These are phyloP conservation scores for Verticillium longisporum DNA, from an alignment of 2,329 filamentous ascomycete species.

Conservation along the genomic window DNA sequence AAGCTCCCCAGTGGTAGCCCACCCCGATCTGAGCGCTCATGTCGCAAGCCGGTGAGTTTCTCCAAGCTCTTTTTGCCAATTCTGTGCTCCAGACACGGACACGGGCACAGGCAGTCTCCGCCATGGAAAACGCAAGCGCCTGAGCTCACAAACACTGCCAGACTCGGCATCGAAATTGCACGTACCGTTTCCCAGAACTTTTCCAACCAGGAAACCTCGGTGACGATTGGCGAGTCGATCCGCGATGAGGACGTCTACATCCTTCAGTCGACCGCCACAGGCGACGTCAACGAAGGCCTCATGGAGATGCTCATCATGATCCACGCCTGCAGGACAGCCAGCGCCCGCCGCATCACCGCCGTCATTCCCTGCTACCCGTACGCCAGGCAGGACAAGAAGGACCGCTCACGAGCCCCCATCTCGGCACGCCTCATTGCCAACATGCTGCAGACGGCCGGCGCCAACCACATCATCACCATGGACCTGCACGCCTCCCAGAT, in stretches of 20 bases:
- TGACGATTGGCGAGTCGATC: conserved; percentile 84
- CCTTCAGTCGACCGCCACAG: conserved; percentile 78
- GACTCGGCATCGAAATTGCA: conserved; percentile 59
- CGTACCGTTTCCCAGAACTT: conserved; percentile 67
- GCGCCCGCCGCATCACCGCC: conserved; percentile 75
- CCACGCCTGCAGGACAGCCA: conserved; percentile 61
- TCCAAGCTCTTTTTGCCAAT: not conserved
- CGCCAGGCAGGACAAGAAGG: conserved; percentile 88
- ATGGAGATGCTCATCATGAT: conserved; percentile 95
- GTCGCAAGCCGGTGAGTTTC: conserved; percentile 18
- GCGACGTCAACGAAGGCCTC: conserved; percentile 86
- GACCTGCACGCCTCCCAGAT: conserved; percentile 83
- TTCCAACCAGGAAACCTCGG: conserved; percentile 71
- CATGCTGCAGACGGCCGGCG: conserved; percentile 84
- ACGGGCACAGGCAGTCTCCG: no score
- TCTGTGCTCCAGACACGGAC: no score
- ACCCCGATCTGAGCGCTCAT: conserved; percentile 24
- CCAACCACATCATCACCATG: conserved; percentile 68
- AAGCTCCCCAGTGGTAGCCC: conserved; percentile 27
- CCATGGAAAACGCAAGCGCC: no score
- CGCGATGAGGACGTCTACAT: conserved; percentile 80
- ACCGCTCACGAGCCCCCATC: conserved; percentile 75
- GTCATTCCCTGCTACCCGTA: conserved; percentile 89
- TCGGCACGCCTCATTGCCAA: conserved; percentile 86
- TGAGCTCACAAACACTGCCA: conserved; percentile 18